Percentiles rank a stretch among this genome's conserved stretches.
Conservation (phyloP, 179 eudicot genomes). For the Pouteria campechiana region DNA sequence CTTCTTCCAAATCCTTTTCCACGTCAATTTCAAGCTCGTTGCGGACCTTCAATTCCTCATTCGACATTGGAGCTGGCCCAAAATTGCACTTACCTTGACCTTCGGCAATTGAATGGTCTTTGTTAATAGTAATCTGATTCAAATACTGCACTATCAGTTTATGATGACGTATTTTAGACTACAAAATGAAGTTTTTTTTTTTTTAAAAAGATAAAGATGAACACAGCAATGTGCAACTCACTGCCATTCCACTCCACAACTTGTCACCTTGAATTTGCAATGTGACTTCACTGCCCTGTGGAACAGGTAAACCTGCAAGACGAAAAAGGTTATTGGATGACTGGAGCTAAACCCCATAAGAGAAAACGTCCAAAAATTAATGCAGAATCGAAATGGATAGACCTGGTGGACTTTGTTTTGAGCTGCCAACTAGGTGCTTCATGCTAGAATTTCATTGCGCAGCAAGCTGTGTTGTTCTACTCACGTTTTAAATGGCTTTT, state of each 20-base stretch:
- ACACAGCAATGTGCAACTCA: neutral
- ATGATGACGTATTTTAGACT: too few species aligned
- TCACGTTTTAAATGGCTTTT: neutral
- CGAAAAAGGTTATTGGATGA: neutral
- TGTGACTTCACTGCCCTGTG: neutral
- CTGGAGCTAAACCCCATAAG: neutral
- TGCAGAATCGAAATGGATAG: neutral
- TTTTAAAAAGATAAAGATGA: neutral
- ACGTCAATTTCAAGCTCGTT: conserved; percentile 53
- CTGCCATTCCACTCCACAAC: too few species aligned
- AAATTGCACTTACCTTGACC: too few species aligned
- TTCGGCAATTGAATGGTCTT: neutral
- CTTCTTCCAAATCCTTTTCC: conserved; percentile 51
- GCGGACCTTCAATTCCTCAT: conserved; percentile 35
- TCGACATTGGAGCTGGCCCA: too few species aligned
- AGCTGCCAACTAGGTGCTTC: neutral
- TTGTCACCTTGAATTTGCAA: too few species aligned
- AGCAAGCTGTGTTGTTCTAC: too few species aligned
- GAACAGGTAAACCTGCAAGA: neutral
- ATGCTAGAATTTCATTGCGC: neutral
- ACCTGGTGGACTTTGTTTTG: conserved; percentile 1
- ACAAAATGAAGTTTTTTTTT: too few species aligned
- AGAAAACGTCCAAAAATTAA: neutral
- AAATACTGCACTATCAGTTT: neutral
- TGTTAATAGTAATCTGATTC: neutral